Evolutionary conservation across 2,329 filamentous ascomycete genomes (phyloP), one percentile per base, ranked within the genome.

Genomic region (Emergomyces orientalis): DNA sequence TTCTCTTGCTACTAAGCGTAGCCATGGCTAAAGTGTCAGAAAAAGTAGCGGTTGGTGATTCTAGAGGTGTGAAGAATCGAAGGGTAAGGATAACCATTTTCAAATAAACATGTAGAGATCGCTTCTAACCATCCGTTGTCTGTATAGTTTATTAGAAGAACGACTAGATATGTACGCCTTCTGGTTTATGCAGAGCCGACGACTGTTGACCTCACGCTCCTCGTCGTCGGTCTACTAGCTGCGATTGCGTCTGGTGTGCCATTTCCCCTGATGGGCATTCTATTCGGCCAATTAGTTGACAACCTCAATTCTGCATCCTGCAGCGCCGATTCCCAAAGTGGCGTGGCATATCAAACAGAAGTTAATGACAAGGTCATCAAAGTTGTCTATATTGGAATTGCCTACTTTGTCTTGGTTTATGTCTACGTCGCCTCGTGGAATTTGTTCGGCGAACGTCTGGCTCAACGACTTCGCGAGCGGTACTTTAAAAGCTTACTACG

Each of bases 371-470:
- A 84, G 69, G 79, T 87, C 43, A 67, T 73, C 68, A 80, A 65
- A 51, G 73, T 86, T 34, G 80, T 85, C 30, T 85, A 84, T 69
- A 79, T 87, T 39, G 82, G 81, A 55, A 80, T 85, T 55, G 84
- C 79, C 54, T 80, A 80, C 65, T 84, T 87, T 66, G 75, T 77
- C 45, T 74, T 82, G 64, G 84, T 87, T 64, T 88, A 86, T 72
- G 74, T 78, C 61, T 82, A 86, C 67, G 77, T 84, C 54, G 75
- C 81, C n/a, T 84, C 80, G 63, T 87, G 84, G 84, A 82, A 78
- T 65, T 75, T 86, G 66, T 78, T 81, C 63, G 83, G 82, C 63
- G 82, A 84, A 64, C 79, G 84, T 4, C 76, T 87, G 19, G 82
- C 83, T 56, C 81, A 83, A 64, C 79, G 83, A 34, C 74, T 86